phyloP scores from a whole-genome alignment of 495 filamentous ascomycete genomes.

The Copromyces sp. region DNA sequence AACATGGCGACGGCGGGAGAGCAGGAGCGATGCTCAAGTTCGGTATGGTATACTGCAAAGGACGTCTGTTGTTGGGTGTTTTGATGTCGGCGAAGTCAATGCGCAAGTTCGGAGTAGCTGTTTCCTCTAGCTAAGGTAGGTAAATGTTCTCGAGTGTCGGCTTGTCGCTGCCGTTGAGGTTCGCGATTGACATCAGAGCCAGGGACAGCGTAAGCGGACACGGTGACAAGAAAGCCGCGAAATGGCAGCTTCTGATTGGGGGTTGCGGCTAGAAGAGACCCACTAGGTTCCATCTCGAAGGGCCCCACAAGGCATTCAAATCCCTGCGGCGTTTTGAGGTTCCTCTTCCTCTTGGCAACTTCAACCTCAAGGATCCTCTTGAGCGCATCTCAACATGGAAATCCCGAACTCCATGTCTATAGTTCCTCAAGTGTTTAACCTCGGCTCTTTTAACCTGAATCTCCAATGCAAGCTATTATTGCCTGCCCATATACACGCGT shows the following conservation, averaged over 20 bases:
- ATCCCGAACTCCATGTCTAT: not conserved
- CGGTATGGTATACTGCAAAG: not conserved
- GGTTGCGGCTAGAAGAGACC: not conserved
- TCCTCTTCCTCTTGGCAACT: not conserved
- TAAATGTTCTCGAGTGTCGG: not conserved
- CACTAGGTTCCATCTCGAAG: not conserved
- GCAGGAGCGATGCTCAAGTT: not conserved
- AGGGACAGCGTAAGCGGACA: not conserved
- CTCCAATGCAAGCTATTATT: too few relatives aligned
- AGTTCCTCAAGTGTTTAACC: too few relatives aligned
- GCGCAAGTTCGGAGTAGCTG: not conserved
- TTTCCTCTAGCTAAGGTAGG: not conserved
- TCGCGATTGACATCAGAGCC: not conserved
- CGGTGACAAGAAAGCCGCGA: conserved; percentile 2
- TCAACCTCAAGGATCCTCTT: not conserved
- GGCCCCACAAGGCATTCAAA: not conserved
- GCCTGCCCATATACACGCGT: too few relatives aligned
- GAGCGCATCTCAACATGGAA: not conserved
- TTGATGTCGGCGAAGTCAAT: not conserved
- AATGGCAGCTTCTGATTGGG: conserved; percentile 16
- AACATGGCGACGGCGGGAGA: conserved; percentile 45
- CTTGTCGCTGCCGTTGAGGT: not conserved
- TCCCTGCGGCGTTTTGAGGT: not conserved
- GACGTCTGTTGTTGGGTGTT: not conserved
- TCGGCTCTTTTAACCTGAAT: too few relatives aligned